Conservation (phyloP, 805 yeast genomes). For the Zygosaccharomyces bailii region DNA sequence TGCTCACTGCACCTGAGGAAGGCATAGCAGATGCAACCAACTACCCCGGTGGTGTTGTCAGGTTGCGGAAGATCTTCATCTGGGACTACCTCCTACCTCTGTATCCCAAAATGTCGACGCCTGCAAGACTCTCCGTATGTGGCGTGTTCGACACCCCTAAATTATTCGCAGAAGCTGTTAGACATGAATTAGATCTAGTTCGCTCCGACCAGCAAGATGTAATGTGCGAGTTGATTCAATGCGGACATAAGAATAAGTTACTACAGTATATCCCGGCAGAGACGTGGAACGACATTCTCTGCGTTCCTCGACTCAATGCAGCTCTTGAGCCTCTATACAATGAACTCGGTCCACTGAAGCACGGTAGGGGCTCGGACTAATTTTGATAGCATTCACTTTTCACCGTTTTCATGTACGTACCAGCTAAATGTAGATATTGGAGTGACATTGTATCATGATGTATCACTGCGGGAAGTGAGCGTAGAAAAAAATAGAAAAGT, state of each 20-base stretch:
- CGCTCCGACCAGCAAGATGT: constrained; percentile 3
- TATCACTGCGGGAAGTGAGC: not conserved
- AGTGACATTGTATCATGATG: constrained; percentile 1
- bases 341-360: not conserved
- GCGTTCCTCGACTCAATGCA: constrained; percentile 1
- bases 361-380: not conserved
- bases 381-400: not conserved
- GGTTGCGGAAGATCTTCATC: constrained; percentile 9
- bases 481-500: not conserved
- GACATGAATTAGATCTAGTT: constrained; percentile 5
- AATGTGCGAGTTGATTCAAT: constrained; percentile 4
- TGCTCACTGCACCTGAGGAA: constrained; percentile 7
- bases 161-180: constrained; percentile 9
- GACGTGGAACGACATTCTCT: constrained; percentile 7
- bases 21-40: constrained; percentile 1
- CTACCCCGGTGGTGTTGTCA: constrained; percentile 8
- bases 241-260: constrained; percentile 4
- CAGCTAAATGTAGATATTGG: not conserved
- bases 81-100: constrained; percentile 9
- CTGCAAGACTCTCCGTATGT: constrained; percentile 8
- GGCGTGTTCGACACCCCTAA: constrained; percentile 9
- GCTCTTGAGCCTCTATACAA: not conserved
- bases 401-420: constrained; percentile 1
- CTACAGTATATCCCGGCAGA: constrained; percentile 5
- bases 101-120: constrained; percentile 10